Evolutionary conservation across 306 rosid species (phyloP).

Genomic region (Quercus variabilis): DNA sequence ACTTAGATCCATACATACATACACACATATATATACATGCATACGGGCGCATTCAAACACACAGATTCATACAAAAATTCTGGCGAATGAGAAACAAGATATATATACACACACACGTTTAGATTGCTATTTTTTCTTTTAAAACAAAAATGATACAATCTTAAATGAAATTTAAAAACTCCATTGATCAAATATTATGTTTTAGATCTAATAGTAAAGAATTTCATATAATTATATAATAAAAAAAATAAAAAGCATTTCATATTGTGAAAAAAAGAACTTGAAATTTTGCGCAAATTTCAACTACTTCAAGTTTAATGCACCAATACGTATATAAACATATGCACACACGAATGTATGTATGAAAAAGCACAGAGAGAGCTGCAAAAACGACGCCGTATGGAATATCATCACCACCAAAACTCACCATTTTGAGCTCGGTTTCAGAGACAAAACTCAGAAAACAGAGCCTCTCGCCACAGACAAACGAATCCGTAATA

Average conservation of each 20-base stretch:
- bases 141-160: background rate
- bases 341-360: background rate
- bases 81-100: too few relatives aligned
- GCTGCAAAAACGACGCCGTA: background rate
- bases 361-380: background rate
- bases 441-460: background rate
- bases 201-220: background rate
- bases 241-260: too few relatives aligned
- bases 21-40: background rate
- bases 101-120: background rate
- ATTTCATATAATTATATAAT: background rate
- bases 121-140: too few relatives aligned
- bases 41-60: background rate
- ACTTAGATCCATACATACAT: background rate
- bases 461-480: background rate
- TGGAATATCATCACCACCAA: background rate
- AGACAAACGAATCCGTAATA: background rate
- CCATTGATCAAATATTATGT: background rate
- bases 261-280: too few relatives aligned
- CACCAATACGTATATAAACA: too few relatives aligned
- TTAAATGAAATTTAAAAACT: background rate
- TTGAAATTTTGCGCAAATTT: too few relatives aligned
- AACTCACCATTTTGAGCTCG: conserved; percentile 25
- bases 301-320: background rate
- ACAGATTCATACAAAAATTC: background rate